A percentile compares a stretch with the other conserved stretches of the same genome.
phyloP scores from a whole-genome alignment of 2,329 filamentous ascomycete species.

The Fusarium veterinarium region DNA sequence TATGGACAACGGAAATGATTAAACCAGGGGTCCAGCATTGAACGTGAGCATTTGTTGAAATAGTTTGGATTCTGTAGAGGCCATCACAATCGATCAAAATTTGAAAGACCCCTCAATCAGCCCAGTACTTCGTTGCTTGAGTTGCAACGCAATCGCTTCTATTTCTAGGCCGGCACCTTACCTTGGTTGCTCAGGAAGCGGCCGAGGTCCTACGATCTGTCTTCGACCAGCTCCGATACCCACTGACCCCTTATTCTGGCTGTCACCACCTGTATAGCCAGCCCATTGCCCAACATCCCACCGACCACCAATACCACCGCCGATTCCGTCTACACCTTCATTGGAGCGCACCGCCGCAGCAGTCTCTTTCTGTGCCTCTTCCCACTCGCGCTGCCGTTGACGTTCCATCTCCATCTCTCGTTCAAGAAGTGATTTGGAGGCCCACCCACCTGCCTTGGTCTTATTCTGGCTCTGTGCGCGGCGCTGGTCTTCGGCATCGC shows the following conservation, averaged over 20 bases:
- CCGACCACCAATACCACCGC: constrained; percentile 72
- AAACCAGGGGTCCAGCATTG: background rate
- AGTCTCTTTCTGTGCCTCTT: constrained; percentile 76
- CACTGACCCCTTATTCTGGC: constrained; percentile 73
- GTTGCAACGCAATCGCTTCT: background rate
- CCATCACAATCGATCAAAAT: background rate
- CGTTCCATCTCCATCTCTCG: constrained; percentile 85
- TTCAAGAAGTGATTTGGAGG: constrained; percentile 77
- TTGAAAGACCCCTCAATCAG: background rate
- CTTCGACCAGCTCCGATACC: constrained; percentile 77
- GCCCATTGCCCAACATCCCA: constrained; percentile 84
- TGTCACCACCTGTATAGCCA: constrained; percentile 80
- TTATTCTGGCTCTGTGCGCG: constrained; percentile 68
- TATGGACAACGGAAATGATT: too few species aligned
- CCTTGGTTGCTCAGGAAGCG: constrained; percentile 62
- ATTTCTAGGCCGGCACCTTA: constrained; percentile 22
- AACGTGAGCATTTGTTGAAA: background rate
- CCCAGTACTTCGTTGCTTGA: background rate
- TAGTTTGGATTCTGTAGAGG: background rate
- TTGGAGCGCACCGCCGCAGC: constrained; percentile 64
- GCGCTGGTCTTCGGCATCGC: constrained; percentile 70
- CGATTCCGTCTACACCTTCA: constrained; percentile 70
- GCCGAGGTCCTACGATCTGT: constrained; percentile 83
- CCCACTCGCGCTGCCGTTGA: constrained; percentile 82
- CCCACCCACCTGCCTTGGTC: constrained; percentile 72